These are phyloP conservation scores for Amanita jacksonii DNA, from an alignment of 768 basidiomycete genomes.

Conservation along the genomic window DNA sequence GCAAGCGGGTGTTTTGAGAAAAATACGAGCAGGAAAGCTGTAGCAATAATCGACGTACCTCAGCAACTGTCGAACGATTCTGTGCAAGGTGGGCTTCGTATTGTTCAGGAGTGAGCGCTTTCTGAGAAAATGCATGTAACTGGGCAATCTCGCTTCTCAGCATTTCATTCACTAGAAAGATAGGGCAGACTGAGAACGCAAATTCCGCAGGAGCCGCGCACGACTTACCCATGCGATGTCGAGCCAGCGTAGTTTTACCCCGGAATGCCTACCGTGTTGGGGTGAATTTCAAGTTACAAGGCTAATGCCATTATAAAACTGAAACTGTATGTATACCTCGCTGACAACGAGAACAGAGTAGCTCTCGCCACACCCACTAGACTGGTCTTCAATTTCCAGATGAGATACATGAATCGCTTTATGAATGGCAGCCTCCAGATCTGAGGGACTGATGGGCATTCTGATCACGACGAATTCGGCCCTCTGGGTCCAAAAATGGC, in stretches of 20 bases:
- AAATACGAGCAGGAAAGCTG: too few species aligned
- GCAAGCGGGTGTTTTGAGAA: too few species aligned
- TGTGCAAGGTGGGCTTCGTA: conserved; percentile 42
- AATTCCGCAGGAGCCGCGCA: background rate
- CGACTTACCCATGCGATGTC: conserved; percentile 58
- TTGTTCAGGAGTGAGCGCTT: conserved; percentile 65
- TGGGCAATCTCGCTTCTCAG: conserved; percentile 67
- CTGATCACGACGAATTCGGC: conserved; percentile 3
- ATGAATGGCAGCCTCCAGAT: conserved; percentile 56
- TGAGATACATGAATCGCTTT: conserved; percentile 53
- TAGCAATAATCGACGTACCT: too few species aligned
- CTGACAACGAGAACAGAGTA: conserved; percentile 72
- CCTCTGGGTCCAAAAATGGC: too few species aligned
- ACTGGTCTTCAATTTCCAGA: conserved; percentile 68
- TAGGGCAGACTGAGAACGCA: background rate
- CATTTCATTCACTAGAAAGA: conserved; percentile 57
- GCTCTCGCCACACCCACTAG: conserved; percentile 74
- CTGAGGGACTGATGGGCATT: conserved; percentile 53
- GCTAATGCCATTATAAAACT: too few species aligned
- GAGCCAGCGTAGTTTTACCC: conserved; percentile 70
- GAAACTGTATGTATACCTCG: conserved; percentile 38
- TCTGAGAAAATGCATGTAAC: conserved; percentile 88
- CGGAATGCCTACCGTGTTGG: conserved; percentile 47
- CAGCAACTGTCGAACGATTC: too few species aligned
- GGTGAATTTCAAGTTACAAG: too few species aligned